Conservation (phyloP, 2,329 filamentous ascomycete species). For the Eutypella sp. region DNA sequence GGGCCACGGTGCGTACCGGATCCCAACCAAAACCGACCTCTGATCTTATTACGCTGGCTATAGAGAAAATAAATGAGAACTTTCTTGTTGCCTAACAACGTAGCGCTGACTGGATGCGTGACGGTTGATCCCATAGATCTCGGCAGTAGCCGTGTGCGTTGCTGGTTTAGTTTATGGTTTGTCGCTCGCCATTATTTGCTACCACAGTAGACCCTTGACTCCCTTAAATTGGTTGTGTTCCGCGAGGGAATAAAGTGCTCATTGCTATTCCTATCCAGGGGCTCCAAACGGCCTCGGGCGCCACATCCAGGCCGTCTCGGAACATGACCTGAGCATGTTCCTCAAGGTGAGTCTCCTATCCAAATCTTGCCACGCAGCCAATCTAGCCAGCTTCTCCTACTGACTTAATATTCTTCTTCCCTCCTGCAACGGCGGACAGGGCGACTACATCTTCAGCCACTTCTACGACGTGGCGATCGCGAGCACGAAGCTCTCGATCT, state of each 20-base stretch:
- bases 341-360: constrained; percentile 13
- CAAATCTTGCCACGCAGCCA: neutral
- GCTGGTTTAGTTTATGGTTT: constrained; percentile 18
- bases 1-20: constrained; percentile 18
- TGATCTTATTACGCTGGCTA: neutral
- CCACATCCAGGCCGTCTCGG: constrained; percentile 16
- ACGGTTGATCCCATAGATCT: constrained; percentile 8
- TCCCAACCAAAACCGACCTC: neutral
- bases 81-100: too few species aligned
- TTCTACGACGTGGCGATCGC: constrained; percentile 23
- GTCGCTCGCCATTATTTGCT: neutral
- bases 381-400: neutral
- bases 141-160: constrained; percentile 17
- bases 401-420: too few species aligned
- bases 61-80: too few species aligned
- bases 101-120: too few species aligned
- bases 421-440: constrained; percentile 15
- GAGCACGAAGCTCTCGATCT: constrained; percentile 22
- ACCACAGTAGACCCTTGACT: constrained; percentile 4
- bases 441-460: constrained; percentile 24
- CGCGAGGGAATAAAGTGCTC: too few species aligned
- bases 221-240: too few species aligned
- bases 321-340: constrained; percentile 11
- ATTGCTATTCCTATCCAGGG: constrained; percentile 9
- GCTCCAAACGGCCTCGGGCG: constrained; percentile 19